phyloP scores from a whole-genome alignment of 176 grass and related monocot species.

The Tillandsia fasciculata region DNA sequence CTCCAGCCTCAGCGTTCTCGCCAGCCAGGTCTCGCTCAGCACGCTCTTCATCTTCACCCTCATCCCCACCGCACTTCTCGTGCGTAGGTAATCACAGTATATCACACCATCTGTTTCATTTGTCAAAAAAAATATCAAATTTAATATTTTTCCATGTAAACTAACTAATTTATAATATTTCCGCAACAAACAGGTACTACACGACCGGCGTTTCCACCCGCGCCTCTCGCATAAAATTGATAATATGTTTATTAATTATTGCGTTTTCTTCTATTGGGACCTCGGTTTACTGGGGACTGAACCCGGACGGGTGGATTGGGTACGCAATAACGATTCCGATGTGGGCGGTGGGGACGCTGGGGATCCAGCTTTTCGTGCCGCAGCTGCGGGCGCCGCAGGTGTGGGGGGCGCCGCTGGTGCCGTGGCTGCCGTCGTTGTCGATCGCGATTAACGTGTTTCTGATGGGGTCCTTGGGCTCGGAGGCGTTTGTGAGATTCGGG shows the following conservation, averaged over 20 bases:
- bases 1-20: slow-evolving; percentile 52
- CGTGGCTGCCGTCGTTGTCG: slow-evolving; percentile 41
- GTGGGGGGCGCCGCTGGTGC: slow-evolving; percentile 46
- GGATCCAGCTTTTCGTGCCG: slow-evolving; percentile 21
- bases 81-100: slow-evolving; percentile 13
- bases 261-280: slow-evolving; percentile 23
- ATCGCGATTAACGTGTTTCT: slow-evolving; percentile 43
- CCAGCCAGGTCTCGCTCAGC: slow-evolving; percentile 50
- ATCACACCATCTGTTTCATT: no score
- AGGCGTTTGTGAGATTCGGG: slow-evolving; percentile 35
- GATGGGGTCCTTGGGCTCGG: slow-evolving; percentile 36
- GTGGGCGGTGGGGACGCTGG: slow-evolving; percentile 27
- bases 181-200: slow-evolving; percentile 16
- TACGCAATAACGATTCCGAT: slow-evolving; percentile 19
- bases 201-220: not conserved
- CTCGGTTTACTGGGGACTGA: slow-evolving; percentile 33
- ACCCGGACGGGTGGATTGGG: slow-evolving; percentile 21
- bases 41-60: slow-evolving; percentile 63
- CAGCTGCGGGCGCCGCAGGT: slow-evolving; percentile 29
- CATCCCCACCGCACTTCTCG: slow-evolving; percentile 37
- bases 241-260: slow-evolving; percentile 22
- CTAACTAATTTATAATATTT: no score
- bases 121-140: no score
- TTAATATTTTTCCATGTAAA: no score
- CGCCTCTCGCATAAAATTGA: slow-evolving; percentile 10